Conservation (phyloP, 73 alveolate species). For the Tetrahymena elliotti region DNA sequence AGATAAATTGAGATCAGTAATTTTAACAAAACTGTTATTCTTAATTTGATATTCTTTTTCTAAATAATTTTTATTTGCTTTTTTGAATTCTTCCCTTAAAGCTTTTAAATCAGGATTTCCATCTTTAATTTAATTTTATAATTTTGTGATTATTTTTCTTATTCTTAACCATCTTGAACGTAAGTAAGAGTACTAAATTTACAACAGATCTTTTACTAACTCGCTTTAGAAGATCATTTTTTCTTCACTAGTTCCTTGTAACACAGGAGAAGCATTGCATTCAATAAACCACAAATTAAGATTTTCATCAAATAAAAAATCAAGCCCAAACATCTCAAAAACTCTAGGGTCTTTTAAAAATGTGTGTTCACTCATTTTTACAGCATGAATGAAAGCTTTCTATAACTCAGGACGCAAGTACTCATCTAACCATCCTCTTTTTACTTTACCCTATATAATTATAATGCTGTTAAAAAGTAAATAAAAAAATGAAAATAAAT, state of each 20-base stretch:
- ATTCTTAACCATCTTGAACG: not conserved
- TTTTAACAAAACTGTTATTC: not conserved
- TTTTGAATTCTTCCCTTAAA: not conserved
- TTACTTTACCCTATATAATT: not conserved
- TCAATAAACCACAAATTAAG: constrained; percentile 19
- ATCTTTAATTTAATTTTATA: not conserved
- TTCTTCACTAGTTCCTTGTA: constrained; percentile 29
- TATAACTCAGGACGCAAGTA: not conserved
- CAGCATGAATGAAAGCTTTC: not conserved
- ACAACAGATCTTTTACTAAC: constrained; percentile 2
- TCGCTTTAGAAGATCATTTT: constrained; percentile 8
- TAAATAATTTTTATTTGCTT: not conserved
- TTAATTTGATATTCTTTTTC: not conserved
- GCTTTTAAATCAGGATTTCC: not conserved
- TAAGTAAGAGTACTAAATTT: not conserved
- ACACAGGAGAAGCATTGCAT: constrained; percentile 30
- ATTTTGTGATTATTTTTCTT: not conserved
- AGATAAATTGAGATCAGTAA: not conserved
- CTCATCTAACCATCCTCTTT: not conserved
- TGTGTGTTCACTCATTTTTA: not conserved
- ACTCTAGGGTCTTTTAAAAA: not conserved
- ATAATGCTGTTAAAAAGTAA: not conserved
- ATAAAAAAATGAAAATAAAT: not conserved
- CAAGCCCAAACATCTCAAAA: constrained; percentile 21
- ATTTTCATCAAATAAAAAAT: constrained; percentile 14